Conservation (phyloP, 495 filamentous ascomycete genomes). For the Chaetomium fimeti region DNA sequence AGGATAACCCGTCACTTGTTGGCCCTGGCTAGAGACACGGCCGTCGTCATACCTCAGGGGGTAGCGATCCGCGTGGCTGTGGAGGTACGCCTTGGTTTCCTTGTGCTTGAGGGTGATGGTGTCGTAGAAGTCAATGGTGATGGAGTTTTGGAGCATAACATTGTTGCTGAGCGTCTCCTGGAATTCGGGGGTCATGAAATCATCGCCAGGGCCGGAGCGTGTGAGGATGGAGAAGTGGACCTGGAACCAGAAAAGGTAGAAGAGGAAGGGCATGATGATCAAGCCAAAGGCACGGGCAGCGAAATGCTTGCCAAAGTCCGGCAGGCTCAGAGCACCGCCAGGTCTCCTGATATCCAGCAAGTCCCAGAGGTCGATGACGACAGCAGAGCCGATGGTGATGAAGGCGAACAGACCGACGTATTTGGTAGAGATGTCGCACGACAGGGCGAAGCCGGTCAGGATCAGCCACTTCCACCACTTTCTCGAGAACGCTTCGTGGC, state of each 20-base stretch:
- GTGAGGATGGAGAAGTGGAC: constrained; percentile 91
- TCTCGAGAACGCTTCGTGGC: constrained; percentile 81
- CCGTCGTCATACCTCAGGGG: constrained; percentile 96
- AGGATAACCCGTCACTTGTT: constrained; percentile 97
- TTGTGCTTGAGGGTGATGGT: constrained; percentile 86
- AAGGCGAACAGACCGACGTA: constrained; percentile 97
- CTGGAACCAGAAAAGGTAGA: constrained; percentile 99
- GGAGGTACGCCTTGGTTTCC: constrained; percentile 92
- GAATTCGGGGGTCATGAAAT: constrained; percentile 98
- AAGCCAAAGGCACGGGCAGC: constrained; percentile 76
- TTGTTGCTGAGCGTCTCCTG: constrained; percentile 96
- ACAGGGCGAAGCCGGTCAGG: constrained; percentile 87
- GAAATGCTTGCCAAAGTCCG: constrained; percentile 86
- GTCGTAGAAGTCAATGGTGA: constrained; percentile 88
- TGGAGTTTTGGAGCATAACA: constrained; percentile 78
- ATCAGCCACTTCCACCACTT: constrained; percentile 99
- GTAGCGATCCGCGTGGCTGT: constrained; percentile 87
- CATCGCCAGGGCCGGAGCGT: constrained; percentile 89
- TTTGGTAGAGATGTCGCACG: constrained; percentile 97
- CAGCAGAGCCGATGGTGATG: constrained; percentile 91
- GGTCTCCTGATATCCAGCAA: constrained; percentile 83
- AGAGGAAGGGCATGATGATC: constrained; percentile 88
- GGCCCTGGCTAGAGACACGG: constrained; percentile 93
- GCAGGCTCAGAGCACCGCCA: constrained; percentile 71
- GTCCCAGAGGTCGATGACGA: constrained; percentile 92